Percentiles rank a stretch among this genome's conserved stretches.
These are phyloP conservation scores for Eimeria tenella DNA, from an alignment of 169 alveolate species.

Conservation along the genomic window DNA sequence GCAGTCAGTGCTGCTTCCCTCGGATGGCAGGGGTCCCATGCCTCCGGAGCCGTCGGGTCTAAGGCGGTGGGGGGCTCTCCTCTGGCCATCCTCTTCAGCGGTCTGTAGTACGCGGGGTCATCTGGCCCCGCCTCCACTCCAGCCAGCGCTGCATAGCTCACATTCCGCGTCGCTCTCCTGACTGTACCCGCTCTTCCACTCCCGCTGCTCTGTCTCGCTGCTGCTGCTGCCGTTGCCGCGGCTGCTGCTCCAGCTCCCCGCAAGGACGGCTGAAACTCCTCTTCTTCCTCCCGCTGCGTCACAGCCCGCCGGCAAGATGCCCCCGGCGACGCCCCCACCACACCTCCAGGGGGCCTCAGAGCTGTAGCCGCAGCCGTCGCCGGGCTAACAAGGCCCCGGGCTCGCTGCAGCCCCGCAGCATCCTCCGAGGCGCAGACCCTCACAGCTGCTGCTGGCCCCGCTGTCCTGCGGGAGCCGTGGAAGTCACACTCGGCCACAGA, in stretches of 20 bases:
- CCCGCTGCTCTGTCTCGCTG: slow-evolving; percentile 5
- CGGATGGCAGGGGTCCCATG: neutral
- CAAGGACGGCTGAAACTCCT: neutral
- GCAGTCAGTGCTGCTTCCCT: slow-evolving; percentile 14
- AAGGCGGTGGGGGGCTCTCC: neutral
- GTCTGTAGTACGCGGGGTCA: slow-evolving; percentile 12
- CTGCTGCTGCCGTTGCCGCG: slow-evolving; percentile 3
- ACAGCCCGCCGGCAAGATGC: slow-evolving; percentile 10
- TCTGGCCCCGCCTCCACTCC: slow-evolving; percentile 32
- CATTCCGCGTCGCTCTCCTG: slow-evolving; percentile 26
- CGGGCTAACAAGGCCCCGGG: neutral
- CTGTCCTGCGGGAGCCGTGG: slow-evolving; percentile 5
- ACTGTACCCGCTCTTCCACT: slow-evolving; percentile 37
- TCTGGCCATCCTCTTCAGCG: slow-evolving; percentile 31
- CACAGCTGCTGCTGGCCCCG: neutral
- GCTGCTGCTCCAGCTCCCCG: neutral
- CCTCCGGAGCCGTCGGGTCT: neutral
- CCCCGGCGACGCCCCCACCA: neutral
- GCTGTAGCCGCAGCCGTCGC: neutral
- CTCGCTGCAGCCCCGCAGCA: neutral
- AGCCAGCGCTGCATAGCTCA: slow-evolving; percentile 54
- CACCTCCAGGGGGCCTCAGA: neutral
- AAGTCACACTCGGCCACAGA: slow-evolving; percentile 5
- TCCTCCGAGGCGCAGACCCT: slow-evolving; percentile 5
- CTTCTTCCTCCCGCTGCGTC: slow-evolving; percentile 20